A percentile compares a stretch with the other conserved stretches of the same genome.
Conservation (phyloP, 108 stramenopile genomes). For the Nannochloropsis gaditana region DNA sequence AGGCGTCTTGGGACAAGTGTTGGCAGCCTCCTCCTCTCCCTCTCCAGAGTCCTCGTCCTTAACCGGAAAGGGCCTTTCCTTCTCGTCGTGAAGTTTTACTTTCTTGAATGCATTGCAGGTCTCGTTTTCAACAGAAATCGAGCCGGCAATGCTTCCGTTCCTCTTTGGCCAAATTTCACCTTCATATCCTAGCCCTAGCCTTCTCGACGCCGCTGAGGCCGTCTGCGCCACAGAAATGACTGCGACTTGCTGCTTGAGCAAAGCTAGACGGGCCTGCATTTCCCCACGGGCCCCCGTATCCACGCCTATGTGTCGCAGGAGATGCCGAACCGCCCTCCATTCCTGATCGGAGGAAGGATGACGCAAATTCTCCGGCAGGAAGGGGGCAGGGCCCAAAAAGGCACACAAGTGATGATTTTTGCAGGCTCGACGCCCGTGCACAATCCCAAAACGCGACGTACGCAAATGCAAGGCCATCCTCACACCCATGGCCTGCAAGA, state of each 20-base stretch:
- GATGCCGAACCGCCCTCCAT: background rate
- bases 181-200: background rate
- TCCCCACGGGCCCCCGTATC: background rate
- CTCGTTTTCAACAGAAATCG: too few relatives aligned
- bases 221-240: background rate
- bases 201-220: background rate
- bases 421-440: constrained; percentile 1
- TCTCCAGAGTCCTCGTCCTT: background rate
- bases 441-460: constrained; percentile 6
- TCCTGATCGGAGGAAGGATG: background rate
- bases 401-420: background rate
- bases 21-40: background rate
- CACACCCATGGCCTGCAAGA: background rate
- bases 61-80: background rate
- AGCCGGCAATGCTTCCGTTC: too few relatives aligned
- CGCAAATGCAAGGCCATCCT: background rate
- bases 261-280: background rate
- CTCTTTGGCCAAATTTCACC: too few relatives aligned
- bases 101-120: too few relatives aligned
- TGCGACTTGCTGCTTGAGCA: background rate
- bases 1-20: background rate
- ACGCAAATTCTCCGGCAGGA: background rate
- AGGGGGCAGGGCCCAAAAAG: background rate
- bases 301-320: background rate
- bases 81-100: too few relatives aligned